Evolutionary conservation across 148 eudicot species (phyloP).

Genomic region (Vaccinium vitisidaea): DNA sequence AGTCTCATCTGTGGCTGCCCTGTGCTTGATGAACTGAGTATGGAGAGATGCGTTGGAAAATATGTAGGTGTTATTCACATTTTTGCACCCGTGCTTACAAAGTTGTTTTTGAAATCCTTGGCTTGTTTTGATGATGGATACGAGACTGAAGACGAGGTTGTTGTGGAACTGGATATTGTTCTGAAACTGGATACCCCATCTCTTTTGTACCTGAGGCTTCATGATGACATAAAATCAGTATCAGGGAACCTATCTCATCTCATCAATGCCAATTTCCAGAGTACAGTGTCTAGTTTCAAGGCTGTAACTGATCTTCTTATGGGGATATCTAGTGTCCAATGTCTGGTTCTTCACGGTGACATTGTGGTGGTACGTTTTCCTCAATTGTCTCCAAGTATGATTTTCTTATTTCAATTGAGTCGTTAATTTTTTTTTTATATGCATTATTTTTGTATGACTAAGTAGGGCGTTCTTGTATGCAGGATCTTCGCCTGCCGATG

Average conservation of each 20-base stretch:
- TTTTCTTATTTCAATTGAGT: neutral
- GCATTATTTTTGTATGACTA: neutral
- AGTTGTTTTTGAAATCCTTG: neutral
- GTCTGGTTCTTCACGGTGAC: neutral
- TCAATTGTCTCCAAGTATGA: neutral
- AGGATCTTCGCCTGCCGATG: neutral
- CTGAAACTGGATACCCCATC: slow-evolving; percentile 15
- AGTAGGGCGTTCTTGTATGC: neutral
- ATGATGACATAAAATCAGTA: neutral
- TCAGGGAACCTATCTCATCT: no score
- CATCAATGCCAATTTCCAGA: no score
- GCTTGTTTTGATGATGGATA: neutral
- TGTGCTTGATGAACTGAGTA: neutral
- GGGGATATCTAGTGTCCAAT: neutral
- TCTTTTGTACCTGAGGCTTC: neutral
- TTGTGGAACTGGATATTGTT: neutral
- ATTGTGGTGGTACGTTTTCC: neutral
- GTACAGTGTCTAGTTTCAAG: no score
- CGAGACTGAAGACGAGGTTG: neutral
- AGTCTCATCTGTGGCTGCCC: neutral
- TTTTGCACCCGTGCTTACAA: slow-evolving; percentile 3
- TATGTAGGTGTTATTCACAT: neutral
- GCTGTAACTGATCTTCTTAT: neutral
- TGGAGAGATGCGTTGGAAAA: neutral
- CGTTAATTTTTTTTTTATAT: no score